A percentile compares a stretch with the other conserved stretches of the same genome.
phyloP scores from a whole-genome alignment of 2,329 filamentous ascomycete species.

The Aspergillus aculeatinus region DNA sequence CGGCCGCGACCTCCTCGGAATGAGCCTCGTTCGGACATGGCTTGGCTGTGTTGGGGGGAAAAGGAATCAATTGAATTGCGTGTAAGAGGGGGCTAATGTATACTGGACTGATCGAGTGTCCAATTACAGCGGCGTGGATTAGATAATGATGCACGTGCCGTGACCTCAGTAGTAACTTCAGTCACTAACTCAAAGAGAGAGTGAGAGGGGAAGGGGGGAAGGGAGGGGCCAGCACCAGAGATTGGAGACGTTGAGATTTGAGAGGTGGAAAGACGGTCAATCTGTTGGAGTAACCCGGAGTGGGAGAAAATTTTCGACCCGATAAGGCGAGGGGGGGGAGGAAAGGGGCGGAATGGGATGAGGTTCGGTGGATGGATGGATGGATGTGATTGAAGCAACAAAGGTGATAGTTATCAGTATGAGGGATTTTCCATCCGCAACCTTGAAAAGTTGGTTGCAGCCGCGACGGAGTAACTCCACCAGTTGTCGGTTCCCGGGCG shows the following conservation, averaged over 20 bases:
- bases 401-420: conserved; percentile 12
- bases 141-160: conserved; percentile 1
- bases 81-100: conserved; percentile 2
- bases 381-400: background rate
- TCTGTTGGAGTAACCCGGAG: background rate
- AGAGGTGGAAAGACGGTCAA: background rate
- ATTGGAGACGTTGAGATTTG: background rate
- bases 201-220: too few species aligned
- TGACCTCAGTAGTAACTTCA: background rate
- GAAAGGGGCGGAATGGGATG: conserved; percentile 16
- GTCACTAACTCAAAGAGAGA: background rate
- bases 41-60: conserved; percentile 8
- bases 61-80: background rate
- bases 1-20: conserved; percentile 55
- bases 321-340: conserved; percentile 8
- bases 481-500: background rate
- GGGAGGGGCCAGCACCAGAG: background rate
- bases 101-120: conserved; percentile 8
- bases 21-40: conserved; percentile 49
- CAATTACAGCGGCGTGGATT: conserved; percentile 5
- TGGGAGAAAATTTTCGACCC: background rate
- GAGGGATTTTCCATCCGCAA: conserved; percentile 24
- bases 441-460: background rate
- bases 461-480: background rate
- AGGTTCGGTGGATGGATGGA: conserved; percentile 1